Conservation (phyloP, 805 yeast species). For the Blastobotrys attinorum region DNA sequence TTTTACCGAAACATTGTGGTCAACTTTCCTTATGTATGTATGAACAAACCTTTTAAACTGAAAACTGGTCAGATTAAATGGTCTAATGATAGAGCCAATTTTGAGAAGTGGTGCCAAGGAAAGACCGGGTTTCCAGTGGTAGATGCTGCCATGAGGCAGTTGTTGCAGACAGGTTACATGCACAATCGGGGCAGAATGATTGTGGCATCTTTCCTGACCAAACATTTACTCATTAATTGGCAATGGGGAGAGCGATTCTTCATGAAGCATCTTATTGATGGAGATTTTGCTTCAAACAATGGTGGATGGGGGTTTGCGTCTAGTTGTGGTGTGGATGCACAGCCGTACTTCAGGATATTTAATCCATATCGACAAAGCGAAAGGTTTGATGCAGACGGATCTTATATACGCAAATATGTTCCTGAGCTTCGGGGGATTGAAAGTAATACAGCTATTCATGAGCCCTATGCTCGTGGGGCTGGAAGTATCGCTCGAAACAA, state of each 20-base stretch:
- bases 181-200: conserved; percentile 50
- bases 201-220: conserved; percentile 43
- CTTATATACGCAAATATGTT: conserved; percentile 42
- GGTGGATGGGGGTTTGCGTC: conserved; percentile 55
- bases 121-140: conserved; percentile 49
- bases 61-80: conserved; percentile 36
- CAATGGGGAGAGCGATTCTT: conserved; percentile 48
- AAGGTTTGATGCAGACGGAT: conserved; percentile 41
- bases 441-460: conserved; percentile 30
- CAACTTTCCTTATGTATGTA: conserved; percentile 44
- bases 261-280: conserved; percentile 41
- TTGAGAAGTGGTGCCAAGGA: conserved; percentile 46
- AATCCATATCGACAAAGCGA: conserved; percentile 45
- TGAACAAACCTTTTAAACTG: conserved; percentile 43
- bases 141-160: conserved; percentile 51
- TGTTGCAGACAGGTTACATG: conserved; percentile 45
- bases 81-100: conserved; percentile 37
- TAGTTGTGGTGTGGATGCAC: conserved; percentile 46
- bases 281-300: conserved; percentile 46
- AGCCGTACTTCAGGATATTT: conserved; percentile 50
- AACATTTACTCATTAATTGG: conserved; percentile 47
- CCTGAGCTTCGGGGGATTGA: conserved; percentile 35
- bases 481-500: conserved; percentile 3
- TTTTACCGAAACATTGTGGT: conserved; percentile 43
- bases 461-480: conserved; percentile 25